Percentiles rank a stretch among this genome's conserved stretches.
These are phyloP conservation scores for Aspergillus intermedius DNA, from an alignment of 2,329 filamentous ascomycete genomes.

Conservation along the genomic window DNA sequence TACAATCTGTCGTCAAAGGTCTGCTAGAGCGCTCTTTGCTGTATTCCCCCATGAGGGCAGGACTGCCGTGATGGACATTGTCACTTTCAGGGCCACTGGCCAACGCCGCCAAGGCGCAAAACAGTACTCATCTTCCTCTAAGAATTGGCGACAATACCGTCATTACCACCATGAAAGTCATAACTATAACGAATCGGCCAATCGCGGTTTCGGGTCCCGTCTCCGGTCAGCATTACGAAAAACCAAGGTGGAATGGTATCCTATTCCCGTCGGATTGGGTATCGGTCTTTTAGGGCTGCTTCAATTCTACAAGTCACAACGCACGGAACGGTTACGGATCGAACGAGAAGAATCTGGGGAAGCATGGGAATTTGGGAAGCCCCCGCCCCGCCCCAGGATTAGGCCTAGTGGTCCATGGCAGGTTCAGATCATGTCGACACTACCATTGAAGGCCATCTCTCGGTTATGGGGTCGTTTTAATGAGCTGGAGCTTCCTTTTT, in stretches of 20 bases:
- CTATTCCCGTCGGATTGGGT: constrained; percentile 79
- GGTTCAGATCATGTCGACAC: constrained; percentile 86
- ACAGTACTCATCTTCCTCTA: constrained; percentile 33
- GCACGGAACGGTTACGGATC: constrained; percentile 41
- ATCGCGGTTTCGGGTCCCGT: constrained; percentile 52
- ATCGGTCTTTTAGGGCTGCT: constrained; percentile 76
- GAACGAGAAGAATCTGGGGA: constrained; percentile 42
- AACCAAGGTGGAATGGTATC: constrained; percentile 77
- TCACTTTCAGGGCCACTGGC: constrained; percentile 26
- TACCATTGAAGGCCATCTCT: constrained; percentile 85
- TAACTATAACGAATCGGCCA: constrained; percentile 25
- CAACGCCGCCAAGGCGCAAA: constrained; percentile 22
- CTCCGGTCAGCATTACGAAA: constrained; percentile 53
- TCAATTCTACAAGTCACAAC: constrained; percentile 71
- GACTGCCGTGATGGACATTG: constrained; percentile 25
- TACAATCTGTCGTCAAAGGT: constrained; percentile 13
- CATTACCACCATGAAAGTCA: constrained; percentile 36
- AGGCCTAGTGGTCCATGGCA: constrained; percentile 85
- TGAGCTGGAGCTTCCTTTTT: constrained; percentile 80
- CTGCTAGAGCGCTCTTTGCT: constrained; percentile 5
- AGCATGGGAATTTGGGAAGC: constrained; percentile 29
- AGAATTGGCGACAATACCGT: constrained; percentile 35
- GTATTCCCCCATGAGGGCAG: constrained; percentile 14
- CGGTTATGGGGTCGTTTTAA: constrained; percentile 88
- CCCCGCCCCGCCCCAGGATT: constrained; percentile 55